Conservation (phyloP, 1,139 yeast genomes). For the Candida tropicalis region DNA sequence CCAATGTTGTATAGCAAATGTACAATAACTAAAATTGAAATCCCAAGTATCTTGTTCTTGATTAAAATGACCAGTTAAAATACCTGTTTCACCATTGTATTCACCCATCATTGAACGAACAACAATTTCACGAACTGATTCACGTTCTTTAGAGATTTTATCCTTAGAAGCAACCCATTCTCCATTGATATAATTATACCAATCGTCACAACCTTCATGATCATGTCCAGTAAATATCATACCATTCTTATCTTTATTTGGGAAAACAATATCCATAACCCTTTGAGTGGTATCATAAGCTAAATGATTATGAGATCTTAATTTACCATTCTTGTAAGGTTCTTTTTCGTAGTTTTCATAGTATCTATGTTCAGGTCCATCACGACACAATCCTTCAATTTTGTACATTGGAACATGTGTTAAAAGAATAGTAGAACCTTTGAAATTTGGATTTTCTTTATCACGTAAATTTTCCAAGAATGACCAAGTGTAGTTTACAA, state of each 20-base stretch:
- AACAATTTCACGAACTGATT: conserved; percentile 70
- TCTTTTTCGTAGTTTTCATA: conserved; percentile 59
- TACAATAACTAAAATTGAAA: conserved; percentile 73
- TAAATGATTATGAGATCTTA: conserved; percentile 88
- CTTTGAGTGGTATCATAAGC: conserved; percentile 64
- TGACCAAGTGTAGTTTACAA: conserved; percentile 66
- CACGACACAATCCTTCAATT: conserved; percentile 76
- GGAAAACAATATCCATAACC: conserved; percentile 70
- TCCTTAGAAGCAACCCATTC: conserved; percentile 63
- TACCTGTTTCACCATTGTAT: conserved; percentile 85
- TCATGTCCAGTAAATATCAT: conserved; percentile 92
- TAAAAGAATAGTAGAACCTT: conserved; percentile 79
- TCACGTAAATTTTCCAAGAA: conserved; percentile 62
- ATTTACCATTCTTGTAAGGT: conserved; percentile 66
- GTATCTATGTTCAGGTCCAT: conserved; percentile 70
- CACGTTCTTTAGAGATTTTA: conserved; percentile 24
- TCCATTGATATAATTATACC: conserved; percentile 49
- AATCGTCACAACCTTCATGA: conserved; percentile 87
- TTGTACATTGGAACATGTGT: conserved; percentile 93
- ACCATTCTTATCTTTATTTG: conserved; percentile 64
- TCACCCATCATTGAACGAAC: conserved; percentile 97
- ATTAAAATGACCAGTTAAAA: conserved; percentile 69
- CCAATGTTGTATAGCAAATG: conserved; percentile 84
- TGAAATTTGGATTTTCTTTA: conserved; percentile 48
- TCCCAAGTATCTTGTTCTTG: conserved; percentile 49